Percentiles rank a stretch among this genome's conserved stretches.
Conservation (phyloP, 208 protist species). For the Strigomonas oncopelti region DNA sequence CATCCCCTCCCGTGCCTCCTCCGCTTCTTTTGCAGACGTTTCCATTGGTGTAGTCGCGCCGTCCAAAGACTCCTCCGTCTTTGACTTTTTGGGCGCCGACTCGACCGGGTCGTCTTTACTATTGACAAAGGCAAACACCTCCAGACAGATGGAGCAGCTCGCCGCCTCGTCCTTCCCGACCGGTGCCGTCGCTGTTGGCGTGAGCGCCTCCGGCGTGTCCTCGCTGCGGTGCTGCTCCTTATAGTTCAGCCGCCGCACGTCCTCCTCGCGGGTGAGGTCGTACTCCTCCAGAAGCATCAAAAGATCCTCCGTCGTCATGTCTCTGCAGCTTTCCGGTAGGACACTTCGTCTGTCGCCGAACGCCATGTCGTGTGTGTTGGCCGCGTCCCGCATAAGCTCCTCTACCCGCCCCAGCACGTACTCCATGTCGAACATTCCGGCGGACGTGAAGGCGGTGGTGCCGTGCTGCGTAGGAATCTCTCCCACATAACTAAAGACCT, state of each 20-base stretch:
- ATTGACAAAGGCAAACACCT: neutral
- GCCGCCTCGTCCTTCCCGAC: neutral
- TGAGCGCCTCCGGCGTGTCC: neutral
- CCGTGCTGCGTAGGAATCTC: too few species aligned
- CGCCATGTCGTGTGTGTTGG: neutral
- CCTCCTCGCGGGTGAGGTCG: conserved; percentile 4
- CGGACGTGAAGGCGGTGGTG: neutral
- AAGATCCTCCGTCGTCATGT: neutral
- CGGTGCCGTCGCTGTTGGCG: neutral
- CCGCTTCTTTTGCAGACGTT: neutral
- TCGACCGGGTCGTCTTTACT: neutral
- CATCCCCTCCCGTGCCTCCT: neutral
- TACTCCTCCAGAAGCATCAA: neutral
- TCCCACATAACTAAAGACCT: too few species aligned
- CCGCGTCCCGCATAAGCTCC: neutral
- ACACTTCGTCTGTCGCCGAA: neutral
- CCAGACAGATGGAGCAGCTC: conserved; percentile 4
- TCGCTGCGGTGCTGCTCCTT: neutral
- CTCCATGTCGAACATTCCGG: neutral
- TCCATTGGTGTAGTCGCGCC: too few species aligned
- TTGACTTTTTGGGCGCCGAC: neutral
- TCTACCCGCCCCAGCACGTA: neutral
- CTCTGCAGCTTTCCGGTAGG: neutral
- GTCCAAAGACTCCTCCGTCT: neutral
- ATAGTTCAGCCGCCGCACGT: neutral